A percentile compares a stretch with the other conserved stretches of the same genome.
Evolutionary conservation across 2,329 filamentous ascomycete species (phyloP).

Genomic region (Phyllosticta citriasiana): DNA sequence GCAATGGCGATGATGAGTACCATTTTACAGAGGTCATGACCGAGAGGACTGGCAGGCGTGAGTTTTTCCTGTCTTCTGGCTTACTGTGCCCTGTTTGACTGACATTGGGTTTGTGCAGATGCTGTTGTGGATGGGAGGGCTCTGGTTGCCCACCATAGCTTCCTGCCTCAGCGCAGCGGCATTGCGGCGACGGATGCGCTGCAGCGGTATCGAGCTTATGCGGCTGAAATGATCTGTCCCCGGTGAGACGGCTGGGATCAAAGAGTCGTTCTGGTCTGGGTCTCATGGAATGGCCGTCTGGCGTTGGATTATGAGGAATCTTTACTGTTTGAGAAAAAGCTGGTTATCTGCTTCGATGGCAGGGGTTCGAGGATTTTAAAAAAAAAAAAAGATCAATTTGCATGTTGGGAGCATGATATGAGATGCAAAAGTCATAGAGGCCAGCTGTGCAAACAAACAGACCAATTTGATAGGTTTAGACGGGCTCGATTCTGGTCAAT

Average conservation of each 20-base stretch:
- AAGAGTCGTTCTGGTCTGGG: too few species aligned
- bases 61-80: not conserved
- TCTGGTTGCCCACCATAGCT: constrained; percentile 45
- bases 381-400: too few species aligned
- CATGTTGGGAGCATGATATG: too few species aligned
- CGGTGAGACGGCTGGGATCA: not conserved
- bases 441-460: too few species aligned
- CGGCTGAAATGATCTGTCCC: constrained; percentile 41
- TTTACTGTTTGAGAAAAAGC: not conserved
- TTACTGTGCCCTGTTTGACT: not conserved
- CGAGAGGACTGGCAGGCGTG: constrained; percentile 29
- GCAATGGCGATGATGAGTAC: constrained; percentile 39
- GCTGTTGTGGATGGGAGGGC: constrained; percentile 46
- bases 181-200: constrained; percentile 45
- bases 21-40: constrained; percentile 32
- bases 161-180: constrained; percentile 30
- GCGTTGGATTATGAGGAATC: not conserved
- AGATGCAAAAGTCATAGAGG: too few species aligned
- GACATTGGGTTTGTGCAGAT: not conserved
- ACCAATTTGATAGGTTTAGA: too few species aligned
- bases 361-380: too few species aligned
- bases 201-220: constrained; percentile 44
- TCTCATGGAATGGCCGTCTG: too few species aligned
- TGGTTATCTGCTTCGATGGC: too few species aligned
- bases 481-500: too few species aligned